These are phyloP conservation scores for Penicillium sp. DNA, from an alignment of 2,329 filamentous ascomycete species.

Conservation along the genomic window DNA sequence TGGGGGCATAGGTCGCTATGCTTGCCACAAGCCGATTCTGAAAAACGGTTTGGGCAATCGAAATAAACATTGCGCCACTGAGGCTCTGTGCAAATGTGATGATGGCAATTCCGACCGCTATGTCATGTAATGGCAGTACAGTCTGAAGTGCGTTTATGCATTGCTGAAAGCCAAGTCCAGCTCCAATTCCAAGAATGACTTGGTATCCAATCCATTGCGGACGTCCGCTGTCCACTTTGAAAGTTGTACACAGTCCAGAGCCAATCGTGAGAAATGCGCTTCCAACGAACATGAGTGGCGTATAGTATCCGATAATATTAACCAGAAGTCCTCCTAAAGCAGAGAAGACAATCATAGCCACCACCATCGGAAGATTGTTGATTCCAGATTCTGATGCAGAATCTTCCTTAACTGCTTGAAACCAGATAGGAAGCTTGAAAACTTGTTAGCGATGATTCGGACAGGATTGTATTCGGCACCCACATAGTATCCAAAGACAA, in stretches of 20 bases:
- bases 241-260: conserved; percentile 36
- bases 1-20: conserved; percentile 25
- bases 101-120: conserved; percentile 36
- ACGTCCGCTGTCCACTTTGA: conserved; percentile 27
- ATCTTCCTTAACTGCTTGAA: conserved; percentile 38
- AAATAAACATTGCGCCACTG: conserved; percentile 38
- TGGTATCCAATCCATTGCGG: conserved; percentile 41
- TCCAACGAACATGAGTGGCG: conserved; percentile 36
- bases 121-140: conserved; percentile 30
- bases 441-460: background rate
- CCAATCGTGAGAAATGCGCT: conserved; percentile 34
- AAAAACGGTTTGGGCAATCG: conserved; percentile 40
- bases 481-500: conserved; percentile 47
- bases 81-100: conserved; percentile 40
- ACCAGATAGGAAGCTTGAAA: conserved; percentile 44
- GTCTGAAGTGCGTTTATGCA: conserved; percentile 38
- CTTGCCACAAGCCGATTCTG: conserved; percentile 32
- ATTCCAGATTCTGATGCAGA: conserved; percentile 37
- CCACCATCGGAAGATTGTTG: conserved; percentile 37
- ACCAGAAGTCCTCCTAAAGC: conserved; percentile 32
- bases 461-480: background rate
- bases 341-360: conserved; percentile 32
- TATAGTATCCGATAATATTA: conserved; percentile 39
- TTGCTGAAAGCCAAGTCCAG: conserved; percentile 38
- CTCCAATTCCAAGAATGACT: conserved; percentile 34